Evolutionary conservation across 2,329 filamentous ascomycete genomes (phyloP), one percentile per base, ranked within the genome.

Genomic region (Penicillium sp.): DNA sequence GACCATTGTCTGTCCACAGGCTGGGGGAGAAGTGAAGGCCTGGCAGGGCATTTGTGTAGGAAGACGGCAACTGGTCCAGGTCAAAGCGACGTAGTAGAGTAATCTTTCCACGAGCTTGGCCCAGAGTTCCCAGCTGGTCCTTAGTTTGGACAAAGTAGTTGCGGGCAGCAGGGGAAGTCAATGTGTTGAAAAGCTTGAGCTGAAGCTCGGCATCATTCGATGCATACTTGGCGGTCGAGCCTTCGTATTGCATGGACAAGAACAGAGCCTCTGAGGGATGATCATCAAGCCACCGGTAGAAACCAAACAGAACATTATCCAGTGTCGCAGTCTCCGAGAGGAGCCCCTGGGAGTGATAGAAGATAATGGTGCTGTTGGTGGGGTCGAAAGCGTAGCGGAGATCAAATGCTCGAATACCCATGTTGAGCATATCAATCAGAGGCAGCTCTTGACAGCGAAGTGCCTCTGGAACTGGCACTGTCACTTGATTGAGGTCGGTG

Each of bases 401-500:
- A 63, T 84, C 82, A 58, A 84, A 82, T 38, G 77, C 82, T 15
- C 82, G 78, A 14, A 83, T 77, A 6, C 82, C 82, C 28, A 72
- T 73, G 48, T 79, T 72, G 0, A 84, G 74, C 68, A 79, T 78
- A 20, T 70, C 69, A 14, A 75, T 64, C 0, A 83, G 66, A 0
- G 75, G 69, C 4, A 53, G 53, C 2, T 74, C 66, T 63, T 84
- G 82, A 62, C 81, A 83, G 11, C 77, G 75, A 60, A 76, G 82
- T 15, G 67, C 63, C 25, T 69, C 63, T 4, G 76, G 69, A 1
- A 62, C 65, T 12, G 62, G 62, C 0, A 71, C 67, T 3, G 63
- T 59, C 17, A 72, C 68, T 25, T 76, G 72, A 48, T 75, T 76
- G 41, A 81, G 73, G 14, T 74, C 68, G 7, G 79, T 80, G 37